phyloP scores from a whole-genome alignment of 2,329 filamentous ascomycete species.

The Chalaropsis ovoidea region DNA sequence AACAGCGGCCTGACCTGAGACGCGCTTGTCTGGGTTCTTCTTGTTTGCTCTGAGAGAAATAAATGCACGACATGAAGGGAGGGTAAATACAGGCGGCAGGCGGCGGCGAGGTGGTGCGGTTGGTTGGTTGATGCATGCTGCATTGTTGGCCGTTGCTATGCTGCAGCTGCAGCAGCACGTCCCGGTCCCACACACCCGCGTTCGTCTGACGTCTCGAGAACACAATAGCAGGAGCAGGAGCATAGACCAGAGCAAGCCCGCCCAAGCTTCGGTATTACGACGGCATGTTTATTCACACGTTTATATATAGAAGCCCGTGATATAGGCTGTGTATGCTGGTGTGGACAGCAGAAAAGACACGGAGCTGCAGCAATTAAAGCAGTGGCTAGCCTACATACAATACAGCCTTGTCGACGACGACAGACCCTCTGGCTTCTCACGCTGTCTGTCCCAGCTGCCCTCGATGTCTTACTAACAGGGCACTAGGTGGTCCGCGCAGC shows the following conservation, averaged over 20 bases:
- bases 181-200: background rate
- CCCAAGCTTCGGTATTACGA: background rate
- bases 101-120: too few relatives aligned
- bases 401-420: too few relatives aligned
- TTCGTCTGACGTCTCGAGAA: constrained; percentile 11
- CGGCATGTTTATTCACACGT: background rate
- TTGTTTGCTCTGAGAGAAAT: background rate
- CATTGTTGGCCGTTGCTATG: background rate
- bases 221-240: background rate
- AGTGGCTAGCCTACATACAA: too few relatives aligned
- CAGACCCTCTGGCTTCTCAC: background rate
- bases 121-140: background rate
- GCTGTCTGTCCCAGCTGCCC: background rate
- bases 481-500: constrained; percentile 1
- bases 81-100: background rate
- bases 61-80: background rate
- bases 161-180: background rate
- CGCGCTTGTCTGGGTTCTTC: background rate
- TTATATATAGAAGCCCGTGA: background rate
- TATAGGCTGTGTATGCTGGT: background rate
- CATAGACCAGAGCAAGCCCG: background rate
- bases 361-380: background rate
- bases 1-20: constrained; percentile 3
- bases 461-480: background rate
- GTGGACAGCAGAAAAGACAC: background rate